Conservation (phyloP, 345 rosid species). For the Populus nigra region DNA sequence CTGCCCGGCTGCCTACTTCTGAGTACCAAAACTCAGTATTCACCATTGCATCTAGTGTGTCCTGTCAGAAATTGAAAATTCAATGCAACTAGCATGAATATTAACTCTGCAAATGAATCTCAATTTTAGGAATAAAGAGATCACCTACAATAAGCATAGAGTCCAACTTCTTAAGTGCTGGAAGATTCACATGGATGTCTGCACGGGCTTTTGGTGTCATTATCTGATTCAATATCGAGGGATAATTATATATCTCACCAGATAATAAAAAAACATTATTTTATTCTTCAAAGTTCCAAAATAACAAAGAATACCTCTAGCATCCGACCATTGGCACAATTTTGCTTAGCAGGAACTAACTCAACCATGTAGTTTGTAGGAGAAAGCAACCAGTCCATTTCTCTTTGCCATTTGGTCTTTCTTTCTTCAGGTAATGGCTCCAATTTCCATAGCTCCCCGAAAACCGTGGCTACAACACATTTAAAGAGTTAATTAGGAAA, state of each 20-base stretch:
- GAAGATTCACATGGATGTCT: slow-evolving; percentile 90
- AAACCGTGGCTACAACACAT: slow-evolving; percentile 58
- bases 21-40: slow-evolving; percentile 85
- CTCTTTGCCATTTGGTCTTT: slow-evolving; percentile 75
- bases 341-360: slow-evolving; percentile 94
- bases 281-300: neutral
- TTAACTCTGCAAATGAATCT: neutral
- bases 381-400: slow-evolving; percentile 95
- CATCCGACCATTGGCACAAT: slow-evolving; percentile 67
- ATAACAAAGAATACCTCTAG: slow-evolving; percentile 55
- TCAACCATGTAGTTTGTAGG: slow-evolving; percentile 94
- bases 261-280: neutral
- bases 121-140: slow-evolving; percentile 22
- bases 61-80: slow-evolving; percentile 46
- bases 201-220: slow-evolving; percentile 94
- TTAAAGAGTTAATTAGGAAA: neutral
- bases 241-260: slow-evolving; percentile 22
- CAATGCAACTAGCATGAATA: neutral
- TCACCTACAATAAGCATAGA: slow-evolving; percentile 80
- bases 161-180: slow-evolving; percentile 90
- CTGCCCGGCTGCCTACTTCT: slow-evolving; percentile 76
- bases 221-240: slow-evolving; percentile 51
- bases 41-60: slow-evolving; percentile 78
- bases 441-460: slow-evolving; percentile 96
- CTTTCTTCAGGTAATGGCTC: slow-evolving; percentile 81